Evolutionary conservation across 352 stramenopile species (phyloP).

Genomic region (Phytophthora cryptogea): DNA sequence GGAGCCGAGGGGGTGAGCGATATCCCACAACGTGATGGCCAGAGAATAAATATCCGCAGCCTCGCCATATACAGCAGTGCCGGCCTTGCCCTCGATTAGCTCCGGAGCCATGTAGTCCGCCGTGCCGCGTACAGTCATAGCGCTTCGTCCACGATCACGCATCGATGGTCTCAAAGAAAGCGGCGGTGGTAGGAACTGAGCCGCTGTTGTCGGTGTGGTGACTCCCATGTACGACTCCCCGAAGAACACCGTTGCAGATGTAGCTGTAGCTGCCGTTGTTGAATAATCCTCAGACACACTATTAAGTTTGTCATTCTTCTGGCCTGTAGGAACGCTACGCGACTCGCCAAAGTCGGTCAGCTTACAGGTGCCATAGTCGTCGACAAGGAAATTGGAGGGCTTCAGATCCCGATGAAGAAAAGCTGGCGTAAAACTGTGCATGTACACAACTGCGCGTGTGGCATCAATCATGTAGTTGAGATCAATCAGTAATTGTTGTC

Average conservation of each 20-base stretch:
- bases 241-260: slow-evolving; percentile 24
- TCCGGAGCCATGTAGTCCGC: slow-evolving; percentile 86
- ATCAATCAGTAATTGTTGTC: slow-evolving; percentile 51
- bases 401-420: slow-evolving; percentile 81
- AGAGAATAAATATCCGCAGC: slow-evolving; percentile 75
- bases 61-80: slow-evolving; percentile 69
- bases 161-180: slow-evolving; percentile 30
- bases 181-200: slow-evolving; percentile 19
- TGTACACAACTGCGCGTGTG: slow-evolving; percentile 62
- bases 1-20: slow-evolving; percentile 57
- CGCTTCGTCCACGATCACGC: slow-evolving; percentile 36
- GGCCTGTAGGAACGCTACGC: slow-evolving; percentile 38
- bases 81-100: slow-evolving; percentile 73
- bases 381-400: slow-evolving; percentile 67
- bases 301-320: slow-evolving; percentile 22
- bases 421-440: slow-evolving; percentile 73
- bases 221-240: slow-evolving; percentile 28
- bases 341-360: slow-evolving; percentile 70
- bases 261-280: slow-evolving; percentile 21
- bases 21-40: slow-evolving; percentile 83
- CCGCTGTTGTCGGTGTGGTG: slow-evolving; percentile 21
- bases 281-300: slow-evolving; percentile 11
- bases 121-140: slow-evolving; percentile 79
- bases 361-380: slow-evolving; percentile 49
- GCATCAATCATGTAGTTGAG: slow-evolving; percentile 74